Conservation (phyloP, 2,329 filamentous ascomycete genomes). For the Neonectria sp. region DNA sequence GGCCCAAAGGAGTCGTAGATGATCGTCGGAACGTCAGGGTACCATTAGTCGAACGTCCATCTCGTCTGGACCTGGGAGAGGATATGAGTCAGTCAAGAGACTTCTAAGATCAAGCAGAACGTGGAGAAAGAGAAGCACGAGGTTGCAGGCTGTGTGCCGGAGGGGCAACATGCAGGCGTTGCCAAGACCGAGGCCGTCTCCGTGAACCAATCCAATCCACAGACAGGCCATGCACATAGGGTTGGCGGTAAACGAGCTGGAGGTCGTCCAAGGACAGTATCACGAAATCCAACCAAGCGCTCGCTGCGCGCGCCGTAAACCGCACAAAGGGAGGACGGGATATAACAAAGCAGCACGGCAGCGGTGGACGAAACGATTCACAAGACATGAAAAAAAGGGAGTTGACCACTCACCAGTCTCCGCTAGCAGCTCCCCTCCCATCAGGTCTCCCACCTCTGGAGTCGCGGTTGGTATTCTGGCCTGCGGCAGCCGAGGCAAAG, state of each 20-base stretch:
- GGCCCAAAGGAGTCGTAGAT: constrained; percentile 69
- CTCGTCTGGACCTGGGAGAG: constrained; percentile 68
- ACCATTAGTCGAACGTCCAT: constrained; percentile 72
- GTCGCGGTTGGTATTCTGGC: constrained; percentile 77
- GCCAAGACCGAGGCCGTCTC: constrained; percentile 1
- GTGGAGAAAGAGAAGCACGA: constrained; percentile 6
- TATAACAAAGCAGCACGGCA: constrained; percentile 40
- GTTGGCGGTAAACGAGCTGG: constrained; percentile 24
- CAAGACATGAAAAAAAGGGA: constrained; percentile 28
- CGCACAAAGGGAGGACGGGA: constrained; percentile 20
- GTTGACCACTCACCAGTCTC: constrained; percentile 77
- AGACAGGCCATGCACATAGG: constrained; percentile 14
- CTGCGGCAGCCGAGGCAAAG: constrained; percentile 87
- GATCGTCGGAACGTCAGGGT: constrained; percentile 76
- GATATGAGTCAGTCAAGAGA: constrained; percentile 32
- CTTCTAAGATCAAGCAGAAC: not conserved
- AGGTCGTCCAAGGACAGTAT: constrained; percentile 14
- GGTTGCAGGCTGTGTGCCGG: not conserved
- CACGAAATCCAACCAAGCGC: constrained; percentile 14
- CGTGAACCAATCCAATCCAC: constrained; percentile 5
- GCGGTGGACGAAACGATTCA: constrained; percentile 24
- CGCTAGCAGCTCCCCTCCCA: constrained; percentile 69
- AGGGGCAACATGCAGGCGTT: not conserved
- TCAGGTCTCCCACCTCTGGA: constrained; percentile 72
- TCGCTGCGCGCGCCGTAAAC: constrained; percentile 12